Base-by-base conservation (phyloP, 768 basidiomycete genomes). In the Mycena vulgaris region DNA sequence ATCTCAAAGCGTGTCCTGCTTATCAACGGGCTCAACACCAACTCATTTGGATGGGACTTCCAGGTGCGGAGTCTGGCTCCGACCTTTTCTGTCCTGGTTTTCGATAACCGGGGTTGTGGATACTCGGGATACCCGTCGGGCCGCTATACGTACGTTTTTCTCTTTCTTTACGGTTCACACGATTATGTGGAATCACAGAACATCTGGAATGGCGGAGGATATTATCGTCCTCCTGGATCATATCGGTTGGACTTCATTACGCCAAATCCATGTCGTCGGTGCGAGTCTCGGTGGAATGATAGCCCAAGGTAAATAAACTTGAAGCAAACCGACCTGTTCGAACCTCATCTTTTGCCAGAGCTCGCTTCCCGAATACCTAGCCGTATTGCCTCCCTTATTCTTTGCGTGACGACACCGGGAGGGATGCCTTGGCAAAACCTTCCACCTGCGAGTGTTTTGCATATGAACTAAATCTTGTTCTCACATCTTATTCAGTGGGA, bases 101-200 rank as follows among this genome's bases (percentile, higher is more conserved):
- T 95, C 75, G 95, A 95, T 78, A 95, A 96, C 77, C 87, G 94
- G 25, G 94, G 94, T 2, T 92, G 92, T 9, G 94, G 95, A 13
- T 87, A 93, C 77, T 93, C 91, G 47, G 88, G 85, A 6, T 84
- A 89, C 55, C 94, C 94, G 0, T 78, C 82, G 48, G 94, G 94
- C 1, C 93, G 93, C 0, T 95, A 95, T 80, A 86, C 92, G 93
- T 95, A 74, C 69, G 90, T 1, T 83, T 37, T 30, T 35, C n/a
- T n/a, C n/a, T 17, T 28, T n/a, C 47, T 61, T 49, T 53, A 8
- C 31, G 28, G 59, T 33, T 40, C 31, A n/a, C 59, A 23, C 19
- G 39, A 17, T 40, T 21, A 39, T 57, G 27, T 56, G 28, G 14
- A 61, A 11, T 42, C 31, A 33, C n/a, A 94, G 93, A 31, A 93